Conservation (phyloP, 75 land plant species). For the Adiantum capillusveneris region DNA sequence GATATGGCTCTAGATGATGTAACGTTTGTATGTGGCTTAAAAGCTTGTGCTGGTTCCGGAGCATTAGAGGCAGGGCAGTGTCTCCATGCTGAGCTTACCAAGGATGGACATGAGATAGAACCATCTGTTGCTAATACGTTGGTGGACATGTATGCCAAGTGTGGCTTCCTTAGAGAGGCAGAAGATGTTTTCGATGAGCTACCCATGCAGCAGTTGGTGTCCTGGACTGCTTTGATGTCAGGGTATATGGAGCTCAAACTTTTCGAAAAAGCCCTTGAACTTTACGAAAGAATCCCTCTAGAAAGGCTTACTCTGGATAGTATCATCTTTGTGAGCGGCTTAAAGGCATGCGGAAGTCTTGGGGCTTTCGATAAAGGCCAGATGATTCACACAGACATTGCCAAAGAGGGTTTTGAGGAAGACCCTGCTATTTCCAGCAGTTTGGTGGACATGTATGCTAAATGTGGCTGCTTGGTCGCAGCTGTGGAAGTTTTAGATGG, state of each 20-base stretch:
- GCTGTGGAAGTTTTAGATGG: neutral
- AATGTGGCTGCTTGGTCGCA: constrained; percentile 14
- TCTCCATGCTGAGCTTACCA: neutral
- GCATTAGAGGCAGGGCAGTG: neutral
- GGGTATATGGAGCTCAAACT: constrained; percentile 18
- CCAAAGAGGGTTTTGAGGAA: neutral
- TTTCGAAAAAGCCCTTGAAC: constrained; percentile 15
- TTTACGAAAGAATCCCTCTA: constrained; percentile 16
- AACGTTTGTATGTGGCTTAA: neutral
- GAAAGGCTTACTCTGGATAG: neutral
- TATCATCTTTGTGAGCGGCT: neutral
- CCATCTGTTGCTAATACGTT: neutral
- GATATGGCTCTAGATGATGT: neutral
- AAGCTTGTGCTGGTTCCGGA: neutral
- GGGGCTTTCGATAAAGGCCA: neutral
- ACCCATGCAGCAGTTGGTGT: constrained; percentile 13
- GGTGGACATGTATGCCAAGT: constrained; percentile 17
- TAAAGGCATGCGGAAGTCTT: constrained; percentile 5
- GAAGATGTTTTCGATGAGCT: constrained; percentile 16
- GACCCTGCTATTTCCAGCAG: neutral
- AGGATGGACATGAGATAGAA: neutral
- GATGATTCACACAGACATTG: neutral
- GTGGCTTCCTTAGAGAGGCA: constrained; percentile 16
- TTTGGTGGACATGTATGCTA: constrained; percentile 3
- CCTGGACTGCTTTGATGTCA: constrained; percentile 32